Base-by-base conservation (phyloP, 2,329 filamentous ascomycete species). In the Beauveria sp. region DNA sequence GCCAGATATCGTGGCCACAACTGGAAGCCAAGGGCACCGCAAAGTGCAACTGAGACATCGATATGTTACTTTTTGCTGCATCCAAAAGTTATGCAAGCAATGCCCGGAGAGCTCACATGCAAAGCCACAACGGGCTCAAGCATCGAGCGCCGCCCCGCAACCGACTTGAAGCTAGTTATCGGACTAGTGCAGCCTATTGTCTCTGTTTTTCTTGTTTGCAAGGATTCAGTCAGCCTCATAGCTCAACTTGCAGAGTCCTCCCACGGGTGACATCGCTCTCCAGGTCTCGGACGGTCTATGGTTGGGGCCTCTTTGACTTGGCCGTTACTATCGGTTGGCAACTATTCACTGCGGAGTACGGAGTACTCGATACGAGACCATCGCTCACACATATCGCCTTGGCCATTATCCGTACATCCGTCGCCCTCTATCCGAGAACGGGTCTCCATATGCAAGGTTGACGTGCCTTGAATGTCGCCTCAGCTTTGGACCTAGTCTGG, bases 381-480 rank as follows among this genome's bases (percentile, higher is more conserved):
- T 20, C 26, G 43, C 58, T 61, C 51, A 61, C 51, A 61, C 58
- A 61, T n/a, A 43, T 26, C 43, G 30, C 16, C 46, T 52, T 30
- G 50, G 10, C 8, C 37, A 37, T 28, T 20, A 24, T 24, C 22
- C 22, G 22, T 24, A 16, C 34, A 47, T 22, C 10, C 37, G 37
- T 44, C 41, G 34, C 54, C 54, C 41, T 47, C 43, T 41, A 37
- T 20, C 4, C 51, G 18, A 50, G 30, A 55, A 22, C 34, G 58
- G 51, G 51, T 61, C 58, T 55, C 14, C 24, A 41, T 55, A 50
- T 61, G 43, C 58, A 61, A 48, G 30, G 43, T 61, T 41, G 58
- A 61, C 28, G 30, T 48, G 51, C 48, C 37, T 46, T 10, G n/a
- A 18, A n/a, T 34, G 5, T 37, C 26, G 18, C 48, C 24, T 37